Conservation (phyloP, 83 land plant genomes). For the Larix sibirica region DNA sequence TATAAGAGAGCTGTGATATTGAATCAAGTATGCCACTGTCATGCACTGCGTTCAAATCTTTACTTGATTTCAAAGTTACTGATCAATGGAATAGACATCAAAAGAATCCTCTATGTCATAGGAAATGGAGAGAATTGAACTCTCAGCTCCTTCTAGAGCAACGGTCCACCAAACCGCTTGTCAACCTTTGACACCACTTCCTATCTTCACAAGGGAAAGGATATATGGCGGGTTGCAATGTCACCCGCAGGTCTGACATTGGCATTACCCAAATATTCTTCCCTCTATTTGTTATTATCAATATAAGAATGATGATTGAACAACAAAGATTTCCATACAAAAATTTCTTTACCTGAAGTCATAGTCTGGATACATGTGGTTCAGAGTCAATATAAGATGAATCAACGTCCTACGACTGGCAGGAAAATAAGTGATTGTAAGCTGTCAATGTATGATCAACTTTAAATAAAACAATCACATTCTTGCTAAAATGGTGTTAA, state of each 20-base stretch:
- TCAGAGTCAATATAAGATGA: constrained; percentile 70
- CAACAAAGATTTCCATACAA: constrained; percentile 2
- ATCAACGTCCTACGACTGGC: constrained; percentile 87
- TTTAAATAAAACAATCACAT: neutral
- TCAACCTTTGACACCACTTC: constrained; percentile 92
- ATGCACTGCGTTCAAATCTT: neutral
- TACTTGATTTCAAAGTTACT: neutral
- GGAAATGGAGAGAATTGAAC: constrained; percentile 99
- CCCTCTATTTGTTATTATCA: neutral
- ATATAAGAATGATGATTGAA: neutral
- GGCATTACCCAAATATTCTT: constrained; percentile 63
- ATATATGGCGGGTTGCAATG: constrained; percentile 55
- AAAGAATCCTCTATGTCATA: constrained; percentile 10
- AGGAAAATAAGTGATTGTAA: neutral
- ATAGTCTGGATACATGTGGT: constrained; percentile 91
- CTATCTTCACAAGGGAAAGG: constrained; percentile 31
- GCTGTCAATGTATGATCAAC: neutral
- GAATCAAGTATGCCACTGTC: neutral
- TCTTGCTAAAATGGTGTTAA: neutral
- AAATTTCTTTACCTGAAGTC: constrained; percentile 80
- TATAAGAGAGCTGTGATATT: neutral
- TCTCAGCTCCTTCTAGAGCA: constrained; percentile 86
- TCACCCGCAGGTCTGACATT: constrained; percentile 61
- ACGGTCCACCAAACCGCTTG: constrained; percentile 67
- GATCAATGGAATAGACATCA: constrained; percentile 4